phyloP scores from a whole-genome alignment of 2,329 filamentous ascomycete genomes.

The Talaromyces sp. region DNA sequence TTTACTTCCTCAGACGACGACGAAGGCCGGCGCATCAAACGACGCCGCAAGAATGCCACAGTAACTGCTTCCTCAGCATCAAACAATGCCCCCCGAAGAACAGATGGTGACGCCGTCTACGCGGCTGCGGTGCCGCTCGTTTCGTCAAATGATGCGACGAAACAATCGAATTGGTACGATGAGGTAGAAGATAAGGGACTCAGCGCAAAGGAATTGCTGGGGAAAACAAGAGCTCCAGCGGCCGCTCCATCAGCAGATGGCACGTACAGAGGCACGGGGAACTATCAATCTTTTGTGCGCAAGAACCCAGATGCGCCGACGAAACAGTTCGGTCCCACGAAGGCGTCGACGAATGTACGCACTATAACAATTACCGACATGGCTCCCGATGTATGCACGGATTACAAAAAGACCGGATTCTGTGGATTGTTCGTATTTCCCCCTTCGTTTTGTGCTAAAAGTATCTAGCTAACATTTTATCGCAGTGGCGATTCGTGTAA shows the following conservation, averaged over 20 bases:
- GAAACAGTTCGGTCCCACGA: constrained; percentile 74
- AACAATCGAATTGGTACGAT: constrained; percentile 83
- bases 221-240: constrained; percentile 36
- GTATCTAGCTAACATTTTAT: constrained; percentile 46
- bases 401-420: constrained; percentile 74
- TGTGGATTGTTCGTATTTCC: constrained; percentile 43
- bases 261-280: constrained; percentile 71
- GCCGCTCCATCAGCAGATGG: constrained; percentile 46
- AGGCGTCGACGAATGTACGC: constrained; percentile 79
- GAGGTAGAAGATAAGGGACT: constrained; percentile 50
- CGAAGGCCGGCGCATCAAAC: constrained; percentile 70
- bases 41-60: constrained; percentile 64
- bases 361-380: constrained; percentile 89
- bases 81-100: constrained; percentile 30
- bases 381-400: constrained; percentile 90
- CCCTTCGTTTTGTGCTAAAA: constrained; percentile 41
- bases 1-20: constrained; percentile 74
- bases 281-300: constrained; percentile 68
- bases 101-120: constrained; percentile 51
- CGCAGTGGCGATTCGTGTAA: constrained; percentile 67
- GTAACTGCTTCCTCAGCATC: constrained; percentile 58
- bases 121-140: constrained; percentile 59
- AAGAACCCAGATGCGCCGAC: constrained; percentile 71
- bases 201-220: constrained; percentile 43
- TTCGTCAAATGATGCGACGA: constrained; percentile 80